phyloP scores from a whole-genome alignment of 169 alveolate genomes.

The Eimeria necatrix region DNA sequence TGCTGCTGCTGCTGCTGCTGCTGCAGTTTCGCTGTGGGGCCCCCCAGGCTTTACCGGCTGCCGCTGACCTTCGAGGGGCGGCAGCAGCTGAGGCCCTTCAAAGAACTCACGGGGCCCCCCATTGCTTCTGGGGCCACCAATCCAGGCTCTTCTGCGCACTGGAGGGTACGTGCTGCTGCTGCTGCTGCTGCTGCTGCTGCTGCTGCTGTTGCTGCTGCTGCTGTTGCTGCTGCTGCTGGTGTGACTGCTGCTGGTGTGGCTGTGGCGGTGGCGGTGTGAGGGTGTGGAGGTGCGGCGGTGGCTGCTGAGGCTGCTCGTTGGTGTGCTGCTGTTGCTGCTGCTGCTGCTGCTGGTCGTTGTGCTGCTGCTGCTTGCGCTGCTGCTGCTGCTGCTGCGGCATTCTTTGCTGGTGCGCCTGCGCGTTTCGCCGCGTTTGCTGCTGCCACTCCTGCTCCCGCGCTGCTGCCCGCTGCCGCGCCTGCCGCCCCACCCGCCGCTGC shows the following conservation, averaged over 20 bases:
- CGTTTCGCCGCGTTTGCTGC: no score
- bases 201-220: background rate
- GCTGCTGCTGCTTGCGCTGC: no score
- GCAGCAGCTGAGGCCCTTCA: background rate
- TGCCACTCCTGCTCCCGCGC: no score
- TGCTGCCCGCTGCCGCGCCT: background rate
- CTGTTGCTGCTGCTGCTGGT: background rate
- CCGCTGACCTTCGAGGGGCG: slow-evolving; percentile 37
- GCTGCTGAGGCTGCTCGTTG: no score
- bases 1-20: no score
- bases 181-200: no score
- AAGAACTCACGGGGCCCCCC: slow-evolving; percentile 56
- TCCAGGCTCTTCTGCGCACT: slow-evolving; percentile 75
- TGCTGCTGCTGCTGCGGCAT: no score
- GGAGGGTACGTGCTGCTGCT: slow-evolving; percentile 35
- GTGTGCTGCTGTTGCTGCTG: no score
- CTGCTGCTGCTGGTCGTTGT: no score
- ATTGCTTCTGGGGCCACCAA: background rate
- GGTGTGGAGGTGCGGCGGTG: background rate
- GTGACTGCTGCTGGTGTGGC: no score
- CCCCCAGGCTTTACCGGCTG: slow-evolving; percentile 63
- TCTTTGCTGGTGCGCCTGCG: no score
- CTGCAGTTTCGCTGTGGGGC: slow-evolving; percentile 66
- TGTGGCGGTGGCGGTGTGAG: background rate
- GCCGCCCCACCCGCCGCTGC: no score